These are phyloP conservation scores for Eucalyptus cloeziana DNA, from an alignment of 345 rosid species.

Conservation along the genomic window DNA sequence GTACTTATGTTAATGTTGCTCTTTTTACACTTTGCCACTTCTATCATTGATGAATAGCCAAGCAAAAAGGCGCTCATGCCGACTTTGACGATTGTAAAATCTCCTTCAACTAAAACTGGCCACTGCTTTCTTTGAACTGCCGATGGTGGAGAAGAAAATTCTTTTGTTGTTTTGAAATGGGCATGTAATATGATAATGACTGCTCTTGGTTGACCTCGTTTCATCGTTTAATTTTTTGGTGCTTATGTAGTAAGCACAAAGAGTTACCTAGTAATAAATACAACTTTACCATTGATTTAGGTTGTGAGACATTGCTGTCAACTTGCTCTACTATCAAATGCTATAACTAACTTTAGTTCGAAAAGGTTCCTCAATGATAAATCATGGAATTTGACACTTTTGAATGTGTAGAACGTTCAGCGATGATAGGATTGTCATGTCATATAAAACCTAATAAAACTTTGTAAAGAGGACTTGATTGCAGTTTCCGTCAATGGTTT, in stretches of 20 bases:
- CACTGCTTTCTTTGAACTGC: background rate
- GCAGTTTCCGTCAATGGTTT: background rate
- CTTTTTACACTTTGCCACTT: background rate
- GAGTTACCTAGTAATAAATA: background rate
- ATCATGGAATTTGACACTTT: background rate
- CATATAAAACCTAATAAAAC: background rate
- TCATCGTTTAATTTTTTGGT: background rate
- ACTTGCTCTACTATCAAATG: background rate
- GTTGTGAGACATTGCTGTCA: background rate
- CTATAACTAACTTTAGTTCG: background rate
- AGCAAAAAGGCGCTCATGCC: background rate
- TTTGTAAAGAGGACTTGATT: background rate
- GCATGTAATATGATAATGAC: background rate
- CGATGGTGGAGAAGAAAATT: background rate
- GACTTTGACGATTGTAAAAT: background rate
- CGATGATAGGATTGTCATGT: background rate
- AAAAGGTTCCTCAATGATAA: background rate
- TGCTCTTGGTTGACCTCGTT: background rate
- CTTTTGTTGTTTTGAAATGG: background rate
- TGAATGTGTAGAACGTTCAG: background rate
- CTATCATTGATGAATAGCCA: background rate
- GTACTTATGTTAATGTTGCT: too few species aligned
- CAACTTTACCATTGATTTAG: background rate
- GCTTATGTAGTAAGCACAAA: background rate
- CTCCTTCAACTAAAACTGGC: background rate